These are phyloP conservation scores for Dactylellina sp. DNA, from an alignment of 2,329 filamentous ascomycete species.

Conservation along the genomic window DNA sequence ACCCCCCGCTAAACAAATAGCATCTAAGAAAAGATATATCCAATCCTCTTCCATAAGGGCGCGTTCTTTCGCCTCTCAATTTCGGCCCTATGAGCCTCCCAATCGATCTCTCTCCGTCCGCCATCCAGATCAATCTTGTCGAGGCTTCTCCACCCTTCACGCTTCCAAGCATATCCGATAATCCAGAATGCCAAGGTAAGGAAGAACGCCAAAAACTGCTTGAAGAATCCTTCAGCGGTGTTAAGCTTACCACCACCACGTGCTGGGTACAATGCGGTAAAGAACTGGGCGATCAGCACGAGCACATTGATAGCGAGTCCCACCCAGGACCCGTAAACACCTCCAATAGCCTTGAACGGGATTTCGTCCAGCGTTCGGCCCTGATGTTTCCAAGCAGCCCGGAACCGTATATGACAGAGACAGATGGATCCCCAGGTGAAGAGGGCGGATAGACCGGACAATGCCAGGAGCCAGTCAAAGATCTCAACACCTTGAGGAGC, in stretches of 20 bases:
- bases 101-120: conserved; percentile 72
- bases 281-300: conserved; percentile 69
- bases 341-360: conserved; percentile 72
- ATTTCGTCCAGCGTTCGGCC: conserved; percentile 74
- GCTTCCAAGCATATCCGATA: conserved; percentile 74
- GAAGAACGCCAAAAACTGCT: conserved; percentile 68
- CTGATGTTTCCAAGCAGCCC: conserved; percentile 70
- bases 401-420: conserved; percentile 76
- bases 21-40: conserved; percentile 38
- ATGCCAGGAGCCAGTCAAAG: conserved; percentile 74
- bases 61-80: conserved; percentile 39
- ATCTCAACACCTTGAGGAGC: conserved; percentile 67
- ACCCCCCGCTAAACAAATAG: not conserved
- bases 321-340: conserved; percentile 73
- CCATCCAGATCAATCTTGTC: conserved; percentile 75
- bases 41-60: conserved; percentile 35
- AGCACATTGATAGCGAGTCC: conserved; percentile 71
- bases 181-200: conserved; percentile 70
- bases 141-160: conserved; percentile 70
- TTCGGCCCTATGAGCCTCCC: conserved; percentile 71
- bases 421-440: conserved; percentile 77
- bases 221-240: conserved; percentile 69
- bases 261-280: conserved; percentile 60
- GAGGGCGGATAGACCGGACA: conserved; percentile 73
- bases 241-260: conserved; percentile 43